Evolutionary conservation across 768 basidiomycete species (phyloP), one percentile per base, ranked within the genome.

Genomic region (Lentinula edodes): DNA sequence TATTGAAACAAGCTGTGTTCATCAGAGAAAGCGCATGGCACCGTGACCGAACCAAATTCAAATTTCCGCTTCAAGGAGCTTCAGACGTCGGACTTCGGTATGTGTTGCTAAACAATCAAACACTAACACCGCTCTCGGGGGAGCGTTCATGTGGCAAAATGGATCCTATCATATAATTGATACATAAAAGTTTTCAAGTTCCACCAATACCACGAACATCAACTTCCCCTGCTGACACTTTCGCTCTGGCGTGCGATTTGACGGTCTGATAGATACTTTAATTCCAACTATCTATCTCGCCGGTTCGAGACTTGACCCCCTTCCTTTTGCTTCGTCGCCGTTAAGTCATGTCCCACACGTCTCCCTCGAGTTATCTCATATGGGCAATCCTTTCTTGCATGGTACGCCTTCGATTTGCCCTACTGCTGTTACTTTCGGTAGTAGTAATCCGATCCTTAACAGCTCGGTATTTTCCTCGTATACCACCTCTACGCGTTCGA

Each of bases 401-500:
- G 73, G 88, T 90, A 63, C 23, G 82, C 75, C 35, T 39, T 41
- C 18, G 16, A 3, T 28, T 28, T 28, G 28, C 3, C 28, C 28
- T 3, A 28, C 28, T 5, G 36, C 5, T 6, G 20, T 39, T 13
- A 15, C 41, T 15, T 18, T 16, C 8, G 9, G 15, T 55, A 0
- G 32, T 6, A 34, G 60, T 61, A 23, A 65, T 56, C 13, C 20
- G 42, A 18, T 36, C 32, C 55, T 7, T 41, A 0, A 28, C 56
- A 91, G 89, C 73, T 89, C 6, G 82, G 79, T 1, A 66, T 66
- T 3, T 91, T 91, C 68, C 76, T 91, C 6, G 15, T 91, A 2
- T 87, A 82, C 69, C 90, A 92, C 67, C 72, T 92, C 56, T 92
- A 88, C 86, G 86, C 86, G 5, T 93, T 89, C 68, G 91, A 93